Evolutionary conservation across 2,329 filamentous ascomycete species (phyloP), one percentile per base, ranked within the genome.

Genomic region (Dryadomyces sulphureus): DNA sequence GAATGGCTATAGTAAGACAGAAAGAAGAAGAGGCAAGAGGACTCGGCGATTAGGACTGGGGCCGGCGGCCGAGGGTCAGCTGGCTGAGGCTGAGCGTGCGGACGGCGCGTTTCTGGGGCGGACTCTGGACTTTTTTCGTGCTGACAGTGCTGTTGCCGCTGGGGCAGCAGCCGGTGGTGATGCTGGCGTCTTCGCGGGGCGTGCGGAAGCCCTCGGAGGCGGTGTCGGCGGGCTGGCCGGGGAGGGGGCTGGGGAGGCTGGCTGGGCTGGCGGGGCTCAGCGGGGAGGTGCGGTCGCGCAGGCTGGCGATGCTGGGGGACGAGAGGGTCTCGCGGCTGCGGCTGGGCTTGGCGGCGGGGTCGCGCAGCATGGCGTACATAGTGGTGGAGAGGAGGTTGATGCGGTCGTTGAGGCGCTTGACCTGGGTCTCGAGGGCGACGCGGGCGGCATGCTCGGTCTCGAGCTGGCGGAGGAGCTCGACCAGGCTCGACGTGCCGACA

Each of bases 61-160:
- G n/a, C n/a, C n/a, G n/a, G n/a, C 53, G 54, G 36, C 52, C 45
- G 17, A 51, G 61, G 1, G 75, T 79, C 53, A 80, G 59, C 55
- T 77, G 74, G 49, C 75, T 75, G 11, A 82, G 65, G 24, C 75
- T 84, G 55, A 86, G 67, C 38, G 77, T 81, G 52, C 75, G 73
- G 20, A 75, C 75, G 1, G 78, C 75, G 56, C 65, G 75, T 50
- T 72, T 71, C 43, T 62, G 60, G 40, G 59, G 61, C 19, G 12
- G 7, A 8, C 7, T n/a, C 11, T n/a, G 16, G 16, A 36, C 11
- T 12, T 8, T n/a, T 60, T 20, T 43, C 34, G 27, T 22, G 44
- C 19, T 17, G 25, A 7, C 54, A 57, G 5, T 8, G 12, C 59
- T 57, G 45, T 62, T 60, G 32, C 60, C 55, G 57, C 47, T 55